These are phyloP conservation scores for Botrytis fragariae DNA, from an alignment of 2,329 filamentous ascomycete species.

Conservation along the genomic window DNA sequence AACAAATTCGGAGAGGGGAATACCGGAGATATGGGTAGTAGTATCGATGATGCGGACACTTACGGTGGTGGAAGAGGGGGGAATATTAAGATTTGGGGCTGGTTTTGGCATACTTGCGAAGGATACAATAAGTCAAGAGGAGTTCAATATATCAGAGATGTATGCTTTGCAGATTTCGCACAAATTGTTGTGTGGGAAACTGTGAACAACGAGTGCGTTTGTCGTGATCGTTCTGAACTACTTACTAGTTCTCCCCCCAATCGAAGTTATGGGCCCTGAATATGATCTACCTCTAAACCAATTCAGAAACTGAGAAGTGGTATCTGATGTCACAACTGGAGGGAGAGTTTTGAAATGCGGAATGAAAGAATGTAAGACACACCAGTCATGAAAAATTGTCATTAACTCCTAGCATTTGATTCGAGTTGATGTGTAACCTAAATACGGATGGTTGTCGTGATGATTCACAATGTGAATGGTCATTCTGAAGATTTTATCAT, in stretches of 20 bases:
- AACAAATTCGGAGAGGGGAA: slow-evolving; percentile 31
- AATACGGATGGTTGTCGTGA: not conserved
- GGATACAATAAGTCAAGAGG: not conserved
- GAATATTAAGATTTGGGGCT: slow-evolving; percentile 35
- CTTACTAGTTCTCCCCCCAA: not conserved
- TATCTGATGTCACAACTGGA: not conserved
- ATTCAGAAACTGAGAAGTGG: not conserved
- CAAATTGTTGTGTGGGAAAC: not conserved
- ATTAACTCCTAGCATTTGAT: not conserved
- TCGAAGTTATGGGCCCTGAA: not conserved
- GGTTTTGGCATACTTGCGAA: not conserved
- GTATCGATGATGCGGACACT: slow-evolving; percentile 39
- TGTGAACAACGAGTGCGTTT: not conserved
- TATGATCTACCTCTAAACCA: not conserved
- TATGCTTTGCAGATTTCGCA: slow-evolving; percentile 12
- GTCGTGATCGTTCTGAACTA: not conserved
- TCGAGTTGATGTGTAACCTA: not conserved
- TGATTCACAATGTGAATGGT: not conserved
- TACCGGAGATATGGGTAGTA: slow-evolving; percentile 31
- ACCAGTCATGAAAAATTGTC: not conserved
- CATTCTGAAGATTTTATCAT: not conserved
- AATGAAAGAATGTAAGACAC: not conserved
- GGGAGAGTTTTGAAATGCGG: not conserved
- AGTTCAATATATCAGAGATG: not conserved
- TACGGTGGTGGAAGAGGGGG: slow-evolving; percentile 35